These are phyloP conservation scores for Boletus reticulatus DNA, from an alignment of 768 basidiomycete genomes.

Conservation along the genomic window DNA sequence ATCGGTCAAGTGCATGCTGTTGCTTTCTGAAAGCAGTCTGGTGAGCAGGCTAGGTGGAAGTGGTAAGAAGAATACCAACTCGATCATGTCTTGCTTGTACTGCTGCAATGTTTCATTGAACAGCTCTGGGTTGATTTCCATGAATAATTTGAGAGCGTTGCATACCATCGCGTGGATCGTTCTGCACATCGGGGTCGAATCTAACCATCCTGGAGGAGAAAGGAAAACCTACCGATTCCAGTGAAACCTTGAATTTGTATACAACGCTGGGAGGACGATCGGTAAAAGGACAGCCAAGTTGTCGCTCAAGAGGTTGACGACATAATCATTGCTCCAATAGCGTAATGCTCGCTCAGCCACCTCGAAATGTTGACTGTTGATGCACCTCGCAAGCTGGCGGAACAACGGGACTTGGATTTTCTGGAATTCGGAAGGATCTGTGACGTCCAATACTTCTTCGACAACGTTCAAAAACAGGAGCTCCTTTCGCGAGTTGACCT, in stretches of 20 bases:
- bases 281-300: slow-evolving; percentile 87
- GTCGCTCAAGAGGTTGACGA: slow-evolving; percentile 98
- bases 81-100: slow-evolving; percentile 83
- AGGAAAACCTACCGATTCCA: slow-evolving; percentile 85
- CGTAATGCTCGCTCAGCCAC: slow-evolving; percentile 95
- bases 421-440: slow-evolving; percentile 93
- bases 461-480: slow-evolving; percentile 99
- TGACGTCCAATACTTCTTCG: slow-evolving; percentile 97
- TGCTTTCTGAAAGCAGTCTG: slow-evolving; percentile 60
- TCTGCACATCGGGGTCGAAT: slow-evolving; percentile 40
- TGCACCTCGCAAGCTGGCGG: slow-evolving; percentile 92
- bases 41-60: slow-evolving; percentile 1
- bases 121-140: slow-evolving; percentile 97
- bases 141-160: slow-evolving; percentile 96
- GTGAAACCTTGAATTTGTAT: slow-evolving; percentile 93
- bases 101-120: slow-evolving; percentile 93
- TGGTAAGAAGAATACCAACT: slow-evolving; percentile 50
- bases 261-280: slow-evolving; percentile 95
- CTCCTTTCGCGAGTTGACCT: slow-evolving; percentile 98
- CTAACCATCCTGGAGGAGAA: neutral
- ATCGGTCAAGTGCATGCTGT: slow-evolving; percentile 78
- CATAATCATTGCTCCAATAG: slow-evolving; percentile 99
- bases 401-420: slow-evolving; percentile 94
- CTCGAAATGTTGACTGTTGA: slow-evolving; percentile 99
- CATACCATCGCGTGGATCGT: slow-evolving; percentile 99